Conservation (phyloP, 768 basidiomycete genomes). For the Mycena maculata region DNA sequence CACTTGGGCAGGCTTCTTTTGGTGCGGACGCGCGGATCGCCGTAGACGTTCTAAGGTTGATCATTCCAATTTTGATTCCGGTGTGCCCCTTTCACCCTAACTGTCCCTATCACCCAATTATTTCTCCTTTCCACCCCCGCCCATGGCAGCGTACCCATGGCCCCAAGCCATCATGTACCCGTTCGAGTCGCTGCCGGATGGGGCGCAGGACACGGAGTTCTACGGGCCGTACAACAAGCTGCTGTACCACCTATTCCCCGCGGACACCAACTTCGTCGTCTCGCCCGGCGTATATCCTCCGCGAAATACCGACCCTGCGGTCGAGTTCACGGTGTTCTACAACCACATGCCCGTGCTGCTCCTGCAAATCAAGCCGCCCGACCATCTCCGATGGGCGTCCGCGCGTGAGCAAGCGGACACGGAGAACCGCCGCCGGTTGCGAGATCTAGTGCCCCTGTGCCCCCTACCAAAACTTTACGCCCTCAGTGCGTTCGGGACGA, state of each 20-base stretch:
- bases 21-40: too few relatives aligned
- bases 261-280: constrained; percentile 47
- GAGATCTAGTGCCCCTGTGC: constrained; percentile 41
- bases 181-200: neutral
- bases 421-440: constrained; percentile 41
- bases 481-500: constrained; percentile 48
- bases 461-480: constrained; percentile 42
- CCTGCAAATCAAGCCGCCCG: constrained; percentile 43
- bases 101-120: neutral
- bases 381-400: constrained; percentile 36
- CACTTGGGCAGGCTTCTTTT: too few relatives aligned
- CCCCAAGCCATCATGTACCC: constrained; percentile 14
- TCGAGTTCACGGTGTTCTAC: constrained; percentile 41
- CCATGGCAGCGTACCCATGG: constrained; percentile 11
- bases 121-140: neutral
- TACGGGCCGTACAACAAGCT: constrained; percentile 50
- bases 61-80: too few relatives aligned
- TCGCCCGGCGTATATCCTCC: constrained; percentile 39
- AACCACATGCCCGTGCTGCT: constrained; percentile 46
- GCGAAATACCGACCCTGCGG: constrained; percentile 23
- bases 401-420: constrained; percentile 42
- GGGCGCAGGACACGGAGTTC: constrained; percentile 1
- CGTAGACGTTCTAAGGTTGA: too few relatives aligned
- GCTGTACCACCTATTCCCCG: constrained; percentile 49
- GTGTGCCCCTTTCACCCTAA: too few relatives aligned